Conservation (phyloP, 805 yeast genomes). For the Yamadazyma philogaea region DNA sequence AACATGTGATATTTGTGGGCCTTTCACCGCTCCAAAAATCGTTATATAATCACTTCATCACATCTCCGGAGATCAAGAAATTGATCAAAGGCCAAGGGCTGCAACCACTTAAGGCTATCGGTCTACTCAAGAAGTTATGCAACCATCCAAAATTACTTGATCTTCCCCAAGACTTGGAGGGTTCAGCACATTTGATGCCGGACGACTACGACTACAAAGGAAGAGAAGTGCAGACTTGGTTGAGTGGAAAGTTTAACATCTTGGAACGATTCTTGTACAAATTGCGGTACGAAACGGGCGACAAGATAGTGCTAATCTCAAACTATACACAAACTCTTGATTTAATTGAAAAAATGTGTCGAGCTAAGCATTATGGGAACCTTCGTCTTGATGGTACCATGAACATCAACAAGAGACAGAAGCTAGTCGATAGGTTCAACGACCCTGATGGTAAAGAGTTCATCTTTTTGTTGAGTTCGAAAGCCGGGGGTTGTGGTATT, state of each 20-base stretch:
- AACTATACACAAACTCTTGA: conserved; percentile 95
- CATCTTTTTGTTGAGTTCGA: conserved; percentile 83
- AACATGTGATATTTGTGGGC: conserved; percentile 91
- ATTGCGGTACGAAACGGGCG: conserved; percentile 78
- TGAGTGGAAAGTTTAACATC: conserved; percentile 82
- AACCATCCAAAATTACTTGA: conserved; percentile 87
- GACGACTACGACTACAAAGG: conserved; percentile 64
- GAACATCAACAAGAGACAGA: conserved; percentile 89
- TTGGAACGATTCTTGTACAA: conserved; percentile 79
- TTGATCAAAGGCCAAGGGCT: conserved; percentile 66
- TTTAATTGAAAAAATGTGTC: conserved; percentile 81
- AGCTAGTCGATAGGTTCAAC: conserved; percentile 85
- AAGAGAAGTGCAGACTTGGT: conserved; percentile 77
- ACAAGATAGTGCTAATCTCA: conserved; percentile 90
- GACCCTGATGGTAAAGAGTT: conserved; percentile 87
- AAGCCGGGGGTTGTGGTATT: conserved; percentile 99
- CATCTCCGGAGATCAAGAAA: conserved; percentile 72
- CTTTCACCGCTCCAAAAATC: conserved; percentile 72
- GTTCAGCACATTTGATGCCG: conserved; percentile 63
- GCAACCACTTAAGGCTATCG: conserved; percentile 88
- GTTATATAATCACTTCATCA: conserved; percentile 69
- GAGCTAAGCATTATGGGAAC: conserved; percentile 68
- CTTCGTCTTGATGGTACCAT: conserved; percentile 89
- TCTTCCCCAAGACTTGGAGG: conserved; percentile 75
- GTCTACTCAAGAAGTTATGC: conserved; percentile 82